Conservation (phyloP, 2,329 filamentous ascomycete species). For the Thelonectria blattea region DNA sequence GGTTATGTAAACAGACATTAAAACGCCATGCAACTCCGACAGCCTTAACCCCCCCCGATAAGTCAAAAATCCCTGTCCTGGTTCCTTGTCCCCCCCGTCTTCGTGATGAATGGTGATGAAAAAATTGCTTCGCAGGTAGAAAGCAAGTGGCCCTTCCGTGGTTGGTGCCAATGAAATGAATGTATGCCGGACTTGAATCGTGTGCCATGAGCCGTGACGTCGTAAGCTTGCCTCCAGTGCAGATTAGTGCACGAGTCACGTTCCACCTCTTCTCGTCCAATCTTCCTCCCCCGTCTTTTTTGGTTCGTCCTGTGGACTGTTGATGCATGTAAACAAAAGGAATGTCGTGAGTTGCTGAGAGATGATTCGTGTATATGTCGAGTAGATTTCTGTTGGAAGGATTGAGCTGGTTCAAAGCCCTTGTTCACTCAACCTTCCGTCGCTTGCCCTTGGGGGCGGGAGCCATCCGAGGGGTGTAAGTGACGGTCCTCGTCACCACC, state of each 20-base stretch:
- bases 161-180: slow-evolving; percentile 17
- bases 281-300: slow-evolving; percentile 29
- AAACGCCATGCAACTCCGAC: slow-evolving; percentile 39
- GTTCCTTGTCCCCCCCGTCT: slow-evolving; percentile 29
- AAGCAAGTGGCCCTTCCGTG: slow-evolving; percentile 23
- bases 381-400: slow-evolving; percentile 5
- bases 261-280: slow-evolving; percentile 14
- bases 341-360: slow-evolving; percentile 33
- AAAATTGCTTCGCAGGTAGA: slow-evolving; percentile 15
- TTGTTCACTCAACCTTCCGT: slow-evolving; percentile 67
- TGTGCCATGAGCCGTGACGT: slow-evolving; percentile 11
- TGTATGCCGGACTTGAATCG: slow-evolving; percentile 14
- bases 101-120: slow-evolving; percentile 18
- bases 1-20: slow-evolving; percentile 30
- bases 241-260: slow-evolving; percentile 21
- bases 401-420: slow-evolving; percentile 8
- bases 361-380: slow-evolving; percentile 27
- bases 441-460: slow-evolving; percentile 92
- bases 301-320: slow-evolving; percentile 22
- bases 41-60: slow-evolving; percentile 28
- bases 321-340: slow-evolving; percentile 38
- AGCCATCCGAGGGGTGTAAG: slow-evolving; percentile 85
- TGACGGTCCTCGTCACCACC: slow-evolving; percentile 92
- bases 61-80: slow-evolving; percentile 24
- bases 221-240: slow-evolving; percentile 22